Conservation (phyloP, 2,329 filamentous ascomycete genomes). For the Aspergillus sp. region DNA sequence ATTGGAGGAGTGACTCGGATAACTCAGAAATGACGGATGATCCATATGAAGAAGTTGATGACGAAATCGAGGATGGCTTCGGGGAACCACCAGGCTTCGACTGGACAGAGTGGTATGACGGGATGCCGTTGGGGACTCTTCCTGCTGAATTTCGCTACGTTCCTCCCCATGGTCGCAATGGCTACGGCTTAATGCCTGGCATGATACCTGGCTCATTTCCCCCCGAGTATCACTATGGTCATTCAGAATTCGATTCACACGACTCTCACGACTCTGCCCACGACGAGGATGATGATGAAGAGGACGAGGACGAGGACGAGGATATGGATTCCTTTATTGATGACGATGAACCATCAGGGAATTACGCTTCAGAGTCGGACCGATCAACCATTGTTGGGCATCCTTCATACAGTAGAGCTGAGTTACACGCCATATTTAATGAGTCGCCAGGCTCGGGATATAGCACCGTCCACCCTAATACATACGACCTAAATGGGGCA, state of each 20-base stretch:
- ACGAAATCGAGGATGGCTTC: constrained; percentile 29
- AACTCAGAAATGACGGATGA: constrained; percentile 42
- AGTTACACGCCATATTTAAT: constrained; percentile 5
- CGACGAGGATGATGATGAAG: constrained; percentile 15
- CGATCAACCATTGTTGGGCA: constrained; percentile 34
- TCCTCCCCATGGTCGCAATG: neutral
- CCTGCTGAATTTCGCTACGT: constrained; percentile 15
- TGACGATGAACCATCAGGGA: constrained; percentile 25
- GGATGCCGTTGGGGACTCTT: constrained; percentile 12
- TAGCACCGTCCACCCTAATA: constrained; percentile 10
- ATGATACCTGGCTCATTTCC: neutral
- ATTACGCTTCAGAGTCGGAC: constrained; percentile 30
- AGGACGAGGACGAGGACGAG: constrained; percentile 29
- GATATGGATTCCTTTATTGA: constrained; percentile 39
- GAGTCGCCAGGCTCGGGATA: constrained; percentile 19
- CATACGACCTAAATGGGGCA: constrained; percentile 4
- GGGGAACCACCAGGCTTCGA: constrained; percentile 29
- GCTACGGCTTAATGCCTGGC: neutral
- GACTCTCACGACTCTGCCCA: neutral
- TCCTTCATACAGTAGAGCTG: constrained; percentile 13
- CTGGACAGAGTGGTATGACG: constrained; percentile 16
- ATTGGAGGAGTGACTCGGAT: constrained; percentile 47
- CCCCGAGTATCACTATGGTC: neutral
- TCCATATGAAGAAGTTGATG: constrained; percentile 14
- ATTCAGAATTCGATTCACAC: neutral